Base-by-base conservation (phyloP, 2,329 filamentous ascomycete genomes). In the Hymenoscyphus fraxineus region DNA sequence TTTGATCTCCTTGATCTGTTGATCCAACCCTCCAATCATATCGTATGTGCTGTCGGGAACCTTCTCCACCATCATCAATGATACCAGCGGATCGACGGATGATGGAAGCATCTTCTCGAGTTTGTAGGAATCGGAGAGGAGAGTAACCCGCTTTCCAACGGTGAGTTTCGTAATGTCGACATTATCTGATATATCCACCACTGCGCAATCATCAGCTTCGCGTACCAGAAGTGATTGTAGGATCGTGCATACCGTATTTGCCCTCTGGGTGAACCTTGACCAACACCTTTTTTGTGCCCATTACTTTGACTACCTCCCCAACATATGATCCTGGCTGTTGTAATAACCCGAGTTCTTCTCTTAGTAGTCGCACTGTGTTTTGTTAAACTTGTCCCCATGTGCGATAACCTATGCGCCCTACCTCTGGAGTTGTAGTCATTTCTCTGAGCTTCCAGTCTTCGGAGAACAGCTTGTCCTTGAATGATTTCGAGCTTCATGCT, bases 61-160 rank as follows among this genome's bases (percentile, higher is more conserved):
- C 84, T 99, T 99, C 78, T 99, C 95, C 61, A 99, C 95, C 95
- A 99, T 99, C 95, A 99, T 99, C 77, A 99, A 91, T 41, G 95
- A 99, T 64, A 99, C 95, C 65, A 99, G 90, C 44, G 95, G 95
- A 76, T 99, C 95, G 76, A 99, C 95, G 22, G 95, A 99, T 63
- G 95, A 98, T 22, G 95, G 95, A 10, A 99, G 88, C 81, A 98
- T 96, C 83, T 97, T 97, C 77, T 98, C 95, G 73, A 99, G 89
- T 80, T 97, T 97, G 85, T 99, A 99, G 70, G 92, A 94, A 78
- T 99, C 95, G 73, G 93, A 97, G 65, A 99, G 86, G 56, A 99
- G 86, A 62, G 95, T 97, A 69, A 99, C 95, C 72, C 95, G 93
- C 83, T 99, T 99, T 79, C 95, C 95, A 68, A 96, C 89, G 65